phyloP scores from a whole-genome alignment of 176 grass and related monocot species.

The Ensete ventricosum region DNA sequence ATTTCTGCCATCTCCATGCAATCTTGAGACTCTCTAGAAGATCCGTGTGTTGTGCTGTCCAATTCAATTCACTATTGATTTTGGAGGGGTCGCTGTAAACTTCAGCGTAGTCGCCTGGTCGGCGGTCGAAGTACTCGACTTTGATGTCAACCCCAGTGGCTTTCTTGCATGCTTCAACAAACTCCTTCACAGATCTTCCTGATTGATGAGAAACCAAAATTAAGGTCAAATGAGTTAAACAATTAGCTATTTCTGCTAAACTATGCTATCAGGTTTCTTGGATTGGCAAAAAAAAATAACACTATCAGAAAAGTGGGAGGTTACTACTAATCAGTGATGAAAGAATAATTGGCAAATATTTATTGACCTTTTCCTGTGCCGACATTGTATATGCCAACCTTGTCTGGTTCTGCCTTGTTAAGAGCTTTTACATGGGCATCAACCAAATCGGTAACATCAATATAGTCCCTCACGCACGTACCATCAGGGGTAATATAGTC shows the following conservation, averaged over 20 bases:
- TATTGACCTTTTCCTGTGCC: conserved; percentile 84
- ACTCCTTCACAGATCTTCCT: conserved; percentile 92
- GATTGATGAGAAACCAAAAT: neutral
- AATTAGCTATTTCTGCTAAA: neutral
- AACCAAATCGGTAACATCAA: conserved; percentile 88
- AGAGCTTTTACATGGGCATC: conserved; percentile 90
- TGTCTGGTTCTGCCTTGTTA: conserved; percentile 57
- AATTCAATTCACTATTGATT: conserved; percentile 75
- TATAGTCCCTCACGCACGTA: conserved; percentile 84
- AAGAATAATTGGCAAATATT: neutral
- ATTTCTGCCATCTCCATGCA: conserved; percentile 82
- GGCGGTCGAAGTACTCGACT: conserved; percentile 57
- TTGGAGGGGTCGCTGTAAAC: conserved; percentile 68
- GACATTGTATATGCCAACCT: conserved; percentile 91
- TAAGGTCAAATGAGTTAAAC: neutral
- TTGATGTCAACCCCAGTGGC: conserved; percentile 72
- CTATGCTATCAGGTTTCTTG: too few relatives aligned
- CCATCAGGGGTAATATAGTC: conserved; percentile 80
- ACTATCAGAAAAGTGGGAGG: neutral
- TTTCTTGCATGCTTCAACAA: conserved; percentile 84
- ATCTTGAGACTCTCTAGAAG: conserved; percentile 62
- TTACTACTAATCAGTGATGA: neutral
- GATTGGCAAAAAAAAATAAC: too few relatives aligned
- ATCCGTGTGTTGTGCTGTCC: conserved; percentile 64
- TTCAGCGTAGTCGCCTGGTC: conserved; percentile 79